Evolutionary conservation across 23 red algal species (phyloP).

Genomic region (Gracilaria domingensis): DNA sequence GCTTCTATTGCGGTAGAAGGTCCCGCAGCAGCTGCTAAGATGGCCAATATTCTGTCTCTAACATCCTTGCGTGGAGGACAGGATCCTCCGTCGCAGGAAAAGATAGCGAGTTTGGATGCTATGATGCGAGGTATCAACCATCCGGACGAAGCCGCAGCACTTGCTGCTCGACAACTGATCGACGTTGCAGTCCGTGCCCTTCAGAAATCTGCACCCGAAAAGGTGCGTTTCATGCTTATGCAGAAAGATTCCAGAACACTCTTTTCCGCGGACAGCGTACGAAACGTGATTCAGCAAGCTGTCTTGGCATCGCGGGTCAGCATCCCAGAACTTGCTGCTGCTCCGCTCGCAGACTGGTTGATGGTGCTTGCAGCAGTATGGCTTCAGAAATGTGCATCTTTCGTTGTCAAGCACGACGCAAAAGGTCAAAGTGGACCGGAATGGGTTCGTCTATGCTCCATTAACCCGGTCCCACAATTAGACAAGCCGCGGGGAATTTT

Average conservation of each 20-base stretch:
- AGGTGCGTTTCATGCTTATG: constrained; percentile 14
- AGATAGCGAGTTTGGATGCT: constrained; percentile 29
- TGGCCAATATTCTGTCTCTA: constrained; percentile 27
- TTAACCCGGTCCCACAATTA: background rate
- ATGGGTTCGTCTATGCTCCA: constrained; percentile 27
- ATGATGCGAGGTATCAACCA: constrained; percentile 43
- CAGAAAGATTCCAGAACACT: constrained; percentile 29
- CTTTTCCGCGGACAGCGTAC: constrained; percentile 24
- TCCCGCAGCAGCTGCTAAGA: constrained; percentile 18
- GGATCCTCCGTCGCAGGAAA: background rate
- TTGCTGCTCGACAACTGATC: constrained; percentile 51
- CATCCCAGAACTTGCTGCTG: constrained; percentile 46
- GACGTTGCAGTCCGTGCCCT: constrained; percentile 61
- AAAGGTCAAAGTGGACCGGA: constrained; percentile 15
- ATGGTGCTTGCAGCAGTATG: constrained; percentile 69
- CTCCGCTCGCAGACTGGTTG: constrained; percentile 81
- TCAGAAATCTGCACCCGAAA: constrained; percentile 63
- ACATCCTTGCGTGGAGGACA: constrained; percentile 2
- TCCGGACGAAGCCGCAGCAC: constrained; percentile 20
- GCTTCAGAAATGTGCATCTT: constrained; percentile 55
- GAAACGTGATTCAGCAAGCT: constrained; percentile 30
- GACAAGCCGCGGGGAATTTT: constrained; percentile 35
- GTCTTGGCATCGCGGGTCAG: background rate
- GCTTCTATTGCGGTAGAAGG: constrained; percentile 58
- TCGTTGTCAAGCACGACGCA: constrained; percentile 26